Conservation (phyloP, 495 filamentous ascomycete species). For the Parachaetomium inaequale region DNA sequence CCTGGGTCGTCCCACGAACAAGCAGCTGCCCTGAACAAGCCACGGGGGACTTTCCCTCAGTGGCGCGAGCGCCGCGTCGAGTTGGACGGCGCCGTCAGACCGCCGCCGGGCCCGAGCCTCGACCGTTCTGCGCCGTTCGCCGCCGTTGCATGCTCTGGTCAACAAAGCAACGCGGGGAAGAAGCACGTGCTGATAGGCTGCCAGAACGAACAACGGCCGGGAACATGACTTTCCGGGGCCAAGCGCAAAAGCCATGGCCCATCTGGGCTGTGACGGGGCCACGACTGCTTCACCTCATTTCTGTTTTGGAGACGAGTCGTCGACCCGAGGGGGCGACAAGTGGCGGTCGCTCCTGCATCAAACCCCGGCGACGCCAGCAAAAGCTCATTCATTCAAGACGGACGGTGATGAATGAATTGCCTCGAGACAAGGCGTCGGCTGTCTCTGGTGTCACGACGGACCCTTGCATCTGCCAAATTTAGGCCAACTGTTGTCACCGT, state of each 20-base stretch:
- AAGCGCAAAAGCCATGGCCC: not conserved
- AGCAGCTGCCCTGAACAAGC: no score
- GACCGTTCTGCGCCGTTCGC: not conserved
- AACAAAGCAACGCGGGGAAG: not conserved
- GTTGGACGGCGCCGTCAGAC: not conserved
- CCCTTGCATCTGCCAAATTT: slow-evolving; percentile 7
- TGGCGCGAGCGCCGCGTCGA: not conserved
- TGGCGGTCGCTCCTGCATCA: not conserved
- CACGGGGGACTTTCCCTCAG: no score
- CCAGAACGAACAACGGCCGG: not conserved
- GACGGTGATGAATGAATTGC: not conserved
- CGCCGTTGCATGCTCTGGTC: not conserved
- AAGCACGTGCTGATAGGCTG: slow-evolving; percentile 5
- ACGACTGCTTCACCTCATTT: slow-evolving; percentile 5
- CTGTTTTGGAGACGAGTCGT: no score
- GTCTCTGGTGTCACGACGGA: not conserved
- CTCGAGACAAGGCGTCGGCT: not conserved
- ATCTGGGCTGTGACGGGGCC: not conserved
- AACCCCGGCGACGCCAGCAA: no score
- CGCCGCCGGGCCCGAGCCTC: slow-evolving; percentile 7
- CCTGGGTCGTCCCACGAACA: no score
- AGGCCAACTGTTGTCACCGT: not conserved
- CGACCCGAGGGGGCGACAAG: no score
- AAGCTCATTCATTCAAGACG: no score
- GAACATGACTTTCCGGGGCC: not conserved